phyloP scores from a whole-genome alignment of 2,329 filamentous ascomycete species.

The Orbilia javanica region DNA sequence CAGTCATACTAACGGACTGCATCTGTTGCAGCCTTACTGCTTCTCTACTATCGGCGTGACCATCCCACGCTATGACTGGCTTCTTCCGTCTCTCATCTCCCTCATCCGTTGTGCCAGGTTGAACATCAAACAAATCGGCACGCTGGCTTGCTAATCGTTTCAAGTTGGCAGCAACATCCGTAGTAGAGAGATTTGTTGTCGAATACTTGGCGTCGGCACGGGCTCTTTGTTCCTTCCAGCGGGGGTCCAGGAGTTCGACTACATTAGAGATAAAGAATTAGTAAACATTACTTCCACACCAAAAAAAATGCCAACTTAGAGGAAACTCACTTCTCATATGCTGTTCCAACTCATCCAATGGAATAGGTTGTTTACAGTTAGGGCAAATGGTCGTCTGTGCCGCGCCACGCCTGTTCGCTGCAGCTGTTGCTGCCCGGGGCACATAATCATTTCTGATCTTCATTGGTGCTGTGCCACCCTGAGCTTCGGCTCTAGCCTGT shows the following conservation, averaged over 20 bases:
- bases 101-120: constrained; percentile 68
- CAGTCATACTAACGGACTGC: constrained; percentile 81
- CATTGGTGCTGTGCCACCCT: constrained; percentile 77
- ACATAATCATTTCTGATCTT: constrained; percentile 95
- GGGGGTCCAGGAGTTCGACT: constrained; percentile 90
- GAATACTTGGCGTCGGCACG: constrained; percentile 87
- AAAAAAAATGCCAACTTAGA: background rate
- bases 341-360: constrained; percentile 85
- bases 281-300: constrained; percentile 42
- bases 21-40: constrained; percentile 70
- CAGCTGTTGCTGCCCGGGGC: constrained; percentile 80
- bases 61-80: constrained; percentile 73
- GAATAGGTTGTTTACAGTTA: constrained; percentile 91
- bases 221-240: constrained; percentile 95
- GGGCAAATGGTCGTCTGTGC: constrained; percentile 82
- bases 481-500: constrained; percentile 82
- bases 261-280: constrained; percentile 62
- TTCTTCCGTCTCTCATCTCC: constrained; percentile 77
- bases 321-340: constrained; percentile 82
- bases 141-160: constrained; percentile 93
- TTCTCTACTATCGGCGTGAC: constrained; percentile 74
- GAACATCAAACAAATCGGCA: constrained; percentile 83
- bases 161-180: constrained; percentile 90
- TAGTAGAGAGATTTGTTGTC: constrained; percentile 86
- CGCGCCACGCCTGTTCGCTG: constrained; percentile 69